Conservation (phyloP, 1,284 basidiomycete species). For the Ustilago cynodontis region DNA sequence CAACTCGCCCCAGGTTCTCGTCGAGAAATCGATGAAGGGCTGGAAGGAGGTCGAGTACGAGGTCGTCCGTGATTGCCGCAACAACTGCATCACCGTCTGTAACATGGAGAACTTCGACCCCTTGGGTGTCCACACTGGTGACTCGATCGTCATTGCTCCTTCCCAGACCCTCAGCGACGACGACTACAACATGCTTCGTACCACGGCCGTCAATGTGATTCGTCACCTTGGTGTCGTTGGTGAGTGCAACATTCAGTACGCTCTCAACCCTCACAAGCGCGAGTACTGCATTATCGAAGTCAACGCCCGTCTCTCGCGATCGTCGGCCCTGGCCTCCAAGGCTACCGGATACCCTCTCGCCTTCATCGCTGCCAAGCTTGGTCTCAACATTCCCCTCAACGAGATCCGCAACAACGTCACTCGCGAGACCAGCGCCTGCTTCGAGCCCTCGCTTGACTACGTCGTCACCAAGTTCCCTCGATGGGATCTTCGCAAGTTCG, state of each 20-base stretch:
- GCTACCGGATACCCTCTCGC: slow-evolving; percentile 98
- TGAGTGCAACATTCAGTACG: slow-evolving; percentile 99
- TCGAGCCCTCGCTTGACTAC: slow-evolving; percentile 97
- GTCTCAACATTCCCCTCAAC: slow-evolving; percentile 94
- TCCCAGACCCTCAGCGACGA: slow-evolving; percentile 89
- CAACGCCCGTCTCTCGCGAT: slow-evolving; percentile 98
- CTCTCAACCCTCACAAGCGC: slow-evolving; percentile 91
- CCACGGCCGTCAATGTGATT: slow-evolving; percentile 97
- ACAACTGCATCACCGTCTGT: slow-evolving; percentile 98
- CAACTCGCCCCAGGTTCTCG: slow-evolving; percentile 94
- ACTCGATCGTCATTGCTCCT: slow-evolving; percentile 98
- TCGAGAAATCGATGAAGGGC: slow-evolving; percentile 99
- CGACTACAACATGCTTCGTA: slow-evolving; percentile 99
- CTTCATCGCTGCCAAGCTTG: slow-evolving; percentile 97
- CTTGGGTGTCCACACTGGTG: slow-evolving; percentile 96
- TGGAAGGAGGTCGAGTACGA: slow-evolving; percentile 98
- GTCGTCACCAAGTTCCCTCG: slow-evolving; percentile 98
- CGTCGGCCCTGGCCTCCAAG: slow-evolving; percentile 96
- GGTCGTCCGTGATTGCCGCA: slow-evolving; percentile 95
- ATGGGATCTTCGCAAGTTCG: slow-evolving; percentile 99
- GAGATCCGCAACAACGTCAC: slow-evolving; percentile 98
- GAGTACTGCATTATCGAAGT: slow-evolving; percentile 99
- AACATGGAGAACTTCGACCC: slow-evolving; percentile 99
- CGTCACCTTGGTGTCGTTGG: slow-evolving; percentile 96
- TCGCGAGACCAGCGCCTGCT: slow-evolving; percentile 94